A percentile compares a stretch with the other conserved stretches of the same genome.
phyloP scores from a whole-genome alignment of 805 yeast species.

The Yamadazyma nakazawae region DNA sequence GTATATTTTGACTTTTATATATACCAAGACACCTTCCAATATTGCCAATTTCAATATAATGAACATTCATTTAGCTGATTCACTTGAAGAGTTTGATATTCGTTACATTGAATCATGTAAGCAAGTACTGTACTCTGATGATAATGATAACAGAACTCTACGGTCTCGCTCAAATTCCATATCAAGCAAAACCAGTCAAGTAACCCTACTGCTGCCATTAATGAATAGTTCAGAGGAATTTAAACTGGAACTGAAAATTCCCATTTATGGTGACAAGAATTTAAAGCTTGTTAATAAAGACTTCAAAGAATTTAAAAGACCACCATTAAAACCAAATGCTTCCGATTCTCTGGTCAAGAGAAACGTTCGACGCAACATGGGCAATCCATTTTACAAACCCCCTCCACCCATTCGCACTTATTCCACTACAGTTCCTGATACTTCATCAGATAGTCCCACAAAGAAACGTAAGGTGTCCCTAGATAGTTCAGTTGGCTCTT shows the following conservation, averaged over 20 bases:
- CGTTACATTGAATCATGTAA: constrained; percentile 21
- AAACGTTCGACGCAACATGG: constrained; percentile 14
- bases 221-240: constrained; percentile 13
- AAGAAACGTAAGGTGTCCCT: constrained; percentile 12
- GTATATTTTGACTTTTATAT: constrained; percentile 1
- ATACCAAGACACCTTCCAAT: not conserved
- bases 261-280: constrained; percentile 10
- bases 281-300: constrained; percentile 8
- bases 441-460: constrained; percentile 8
- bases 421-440: constrained; percentile 1
- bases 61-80: constrained; percentile 20
- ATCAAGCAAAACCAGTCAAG: constrained; percentile 8
- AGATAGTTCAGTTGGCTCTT: constrained; percentile 9
- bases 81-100: constrained; percentile 24
- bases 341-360: not conserved
- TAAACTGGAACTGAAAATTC: constrained; percentile 6
- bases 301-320: constrained; percentile 13
- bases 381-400: constrained; percentile 19
- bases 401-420: constrained; percentile 8
- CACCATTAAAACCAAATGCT: constrained; percentile 20
- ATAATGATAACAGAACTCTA: not conserved
- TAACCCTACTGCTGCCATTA: constrained; percentile 24
- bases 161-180: constrained; percentile 12
- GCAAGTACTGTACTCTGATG: constrained; percentile 9
- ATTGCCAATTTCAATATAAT: constrained; percentile 2